Percentiles rank a stretch among this genome's conserved stretches.
Conservation (phyloP, 495 filamentous ascomycete species). For the Neurospora sp. region DNA sequence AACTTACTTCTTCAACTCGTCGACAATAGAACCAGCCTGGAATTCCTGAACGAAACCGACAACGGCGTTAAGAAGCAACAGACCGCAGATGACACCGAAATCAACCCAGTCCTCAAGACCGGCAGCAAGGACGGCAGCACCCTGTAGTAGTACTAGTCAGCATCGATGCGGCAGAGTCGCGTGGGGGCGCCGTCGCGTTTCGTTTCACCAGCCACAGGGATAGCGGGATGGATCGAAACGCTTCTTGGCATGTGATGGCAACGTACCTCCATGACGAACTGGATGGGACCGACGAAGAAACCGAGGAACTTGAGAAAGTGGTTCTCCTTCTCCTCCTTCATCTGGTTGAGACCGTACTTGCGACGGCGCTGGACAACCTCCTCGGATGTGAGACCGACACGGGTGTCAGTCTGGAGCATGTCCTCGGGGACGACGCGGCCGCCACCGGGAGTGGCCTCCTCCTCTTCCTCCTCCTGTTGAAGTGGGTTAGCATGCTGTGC, state of each 20-base stretch:
- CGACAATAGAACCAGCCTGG: slow-evolving; percentile 83
- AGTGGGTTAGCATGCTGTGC: slow-evolving; percentile 9
- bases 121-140: slow-evolving; percentile 44
- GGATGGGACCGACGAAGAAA: slow-evolving; percentile 84
- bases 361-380: slow-evolving; percentile 60
- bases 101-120: slow-evolving; percentile 76
- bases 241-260: slow-evolving; percentile 2
- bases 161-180: slow-evolving; percentile 8
- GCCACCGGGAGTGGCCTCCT: slow-evolving; percentile 37
- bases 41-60: slow-evolving; percentile 86
- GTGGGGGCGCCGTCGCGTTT: slow-evolving; percentile 14
- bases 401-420: slow-evolving; percentile 55
- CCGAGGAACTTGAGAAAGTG: slow-evolving; percentile 71
- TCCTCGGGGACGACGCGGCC: slow-evolving; percentile 51
- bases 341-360: slow-evolving; percentile 76
- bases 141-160: slow-evolving; percentile 16
- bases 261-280: slow-evolving; percentile 87
- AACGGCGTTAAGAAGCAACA: slow-evolving; percentile 67
- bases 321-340: slow-evolving; percentile 84
- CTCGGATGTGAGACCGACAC: slow-evolving; percentile 55
- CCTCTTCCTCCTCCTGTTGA: slow-evolving; percentile 42
- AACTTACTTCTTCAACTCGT: slow-evolving; percentile 65
- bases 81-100: slow-evolving; percentile 67
- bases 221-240: slow-evolving; percentile 3
- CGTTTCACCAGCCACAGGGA: slow-evolving; percentile 15